Conservation (phyloP, 352 stramenopile species). For the Globisporangium mamillatum region DNA sequence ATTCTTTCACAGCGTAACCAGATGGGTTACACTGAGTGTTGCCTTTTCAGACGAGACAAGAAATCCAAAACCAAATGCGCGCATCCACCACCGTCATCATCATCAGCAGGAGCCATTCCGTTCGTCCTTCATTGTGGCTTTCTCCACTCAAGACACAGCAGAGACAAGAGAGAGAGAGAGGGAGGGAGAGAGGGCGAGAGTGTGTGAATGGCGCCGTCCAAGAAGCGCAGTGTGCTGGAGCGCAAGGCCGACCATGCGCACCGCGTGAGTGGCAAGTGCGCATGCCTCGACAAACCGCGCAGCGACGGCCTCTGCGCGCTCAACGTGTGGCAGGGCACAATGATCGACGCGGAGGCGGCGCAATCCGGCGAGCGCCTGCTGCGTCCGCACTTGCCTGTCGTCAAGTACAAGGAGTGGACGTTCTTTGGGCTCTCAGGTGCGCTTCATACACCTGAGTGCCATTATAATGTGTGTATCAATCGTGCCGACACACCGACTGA, state of each 20-base stretch:
- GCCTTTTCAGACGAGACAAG: neutral
- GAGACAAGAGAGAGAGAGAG: neutral
- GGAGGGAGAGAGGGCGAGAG: no score
- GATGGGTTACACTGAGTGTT: neutral
- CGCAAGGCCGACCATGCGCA: conserved; percentile 14
- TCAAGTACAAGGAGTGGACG: conserved; percentile 51
- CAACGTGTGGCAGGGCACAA: conserved; percentile 55
- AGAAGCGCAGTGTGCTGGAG: conserved; percentile 31
- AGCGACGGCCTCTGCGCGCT: conserved; percentile 47
- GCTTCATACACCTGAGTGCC: neutral
- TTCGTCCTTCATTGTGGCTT: neutral
- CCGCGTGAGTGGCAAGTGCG: conserved; percentile 18
- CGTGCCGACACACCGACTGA: neutral
- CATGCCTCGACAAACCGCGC: conserved; percentile 24
- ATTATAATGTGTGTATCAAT: neutral
- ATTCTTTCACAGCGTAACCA: neutral
- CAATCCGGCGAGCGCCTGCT: conserved; percentile 27
- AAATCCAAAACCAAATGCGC: neutral
- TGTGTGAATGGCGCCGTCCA: conserved; percentile 27
- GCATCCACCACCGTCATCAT: neutral
- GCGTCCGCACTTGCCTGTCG: conserved; percentile 34
- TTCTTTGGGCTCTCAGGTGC: conserved; percentile 32
- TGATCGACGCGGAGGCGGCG: conserved; percentile 29
- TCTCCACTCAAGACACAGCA: neutral
- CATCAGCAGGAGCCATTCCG: neutral